Percentiles rank a stretch among this genome's conserved stretches.
These are phyloP conservation scores for Turnera subulata DNA, from an alignment of 345 rosid genomes.

Conservation along the genomic window DNA sequence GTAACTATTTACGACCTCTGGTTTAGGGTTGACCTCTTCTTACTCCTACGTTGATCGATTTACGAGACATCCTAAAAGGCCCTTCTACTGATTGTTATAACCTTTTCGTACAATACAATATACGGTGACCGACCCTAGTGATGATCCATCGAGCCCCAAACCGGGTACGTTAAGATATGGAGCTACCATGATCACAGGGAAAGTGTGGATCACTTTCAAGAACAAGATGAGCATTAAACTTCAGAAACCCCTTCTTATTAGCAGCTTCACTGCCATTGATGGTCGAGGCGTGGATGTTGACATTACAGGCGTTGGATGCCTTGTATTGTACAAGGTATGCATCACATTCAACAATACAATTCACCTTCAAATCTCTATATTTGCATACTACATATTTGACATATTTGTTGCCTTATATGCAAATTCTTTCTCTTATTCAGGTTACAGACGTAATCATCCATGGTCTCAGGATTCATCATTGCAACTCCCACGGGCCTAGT, in stretches of 20 bases:
- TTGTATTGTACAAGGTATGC: conserved; percentile 40
- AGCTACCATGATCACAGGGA: conserved; percentile 47
- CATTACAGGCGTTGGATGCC: conserved; percentile 53
- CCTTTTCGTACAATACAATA: conserved; percentile 53
- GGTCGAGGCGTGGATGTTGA: conserved; percentile 57
- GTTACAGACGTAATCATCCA: conserved; percentile 71
- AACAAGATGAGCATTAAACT: conserved; percentile 61
- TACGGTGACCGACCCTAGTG: conserved; percentile 59
- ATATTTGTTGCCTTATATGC: not conserved
- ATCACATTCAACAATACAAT: not conserved
- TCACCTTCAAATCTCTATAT: not conserved
- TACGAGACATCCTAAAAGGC: too few relatives aligned
- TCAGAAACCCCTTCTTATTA: conserved; percentile 48
- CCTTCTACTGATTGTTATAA: too few relatives aligned
- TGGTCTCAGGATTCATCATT: too few relatives aligned
- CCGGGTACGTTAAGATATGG: conserved; percentile 64
- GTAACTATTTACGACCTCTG: too few relatives aligned
- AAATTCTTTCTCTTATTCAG: not conserved
- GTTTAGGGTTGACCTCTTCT: too few relatives aligned
- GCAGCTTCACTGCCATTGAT: conserved; percentile 72
- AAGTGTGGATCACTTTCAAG: too few relatives aligned
- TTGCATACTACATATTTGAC: not conserved
- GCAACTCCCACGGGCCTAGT: conserved; percentile 42
- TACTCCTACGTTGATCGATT: too few relatives aligned
- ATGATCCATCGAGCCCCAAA: conserved; percentile 57